Base-by-base conservation (phyloP, 306 rosid species). In the Inga laurina region DNA sequence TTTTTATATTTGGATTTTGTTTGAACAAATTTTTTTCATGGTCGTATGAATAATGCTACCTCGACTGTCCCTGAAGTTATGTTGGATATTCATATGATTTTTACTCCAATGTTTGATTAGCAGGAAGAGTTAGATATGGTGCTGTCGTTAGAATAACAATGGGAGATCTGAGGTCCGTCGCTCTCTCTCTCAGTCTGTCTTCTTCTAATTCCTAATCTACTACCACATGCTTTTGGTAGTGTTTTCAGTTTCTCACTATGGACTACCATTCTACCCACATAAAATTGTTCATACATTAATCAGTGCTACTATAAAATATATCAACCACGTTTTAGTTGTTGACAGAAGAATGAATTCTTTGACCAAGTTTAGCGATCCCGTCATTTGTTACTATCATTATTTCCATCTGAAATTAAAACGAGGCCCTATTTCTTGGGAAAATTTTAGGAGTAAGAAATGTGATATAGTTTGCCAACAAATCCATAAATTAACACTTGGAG, bases 81-180 rank as follows among this genome's bases (percentile, higher is more conserved):
- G 34, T 32, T 62, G 80, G 43, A 70, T 82, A 41, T 86, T 76
- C 68, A 48, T 59, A 77, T 85, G 69, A 10, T 59, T 59, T 19
- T 21, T 41, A 71, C 81, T n/a, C 81, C 72, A 43, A 45, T 72
- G 86, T 79, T 72, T 67, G 34, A 65, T 79, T 69, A 56, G 27
- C 43, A 49, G 61, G 37, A 78, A 86, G 84, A 56, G 80, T 16
- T 30, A 62, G 83, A 78, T 75, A 72, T 24, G 85, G 83, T 52
- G 56, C 6, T 39, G 82, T 56, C 43, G 79, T 83, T 44, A 59
- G 24, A 84, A 78, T 80, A 83, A 69, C 80, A 72, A 79, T 15
- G n/a, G 64, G 71, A 85, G 91, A 89, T 91, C 85, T 83, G 78
- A 84, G 91, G 48, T 85, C 87, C 88, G 88, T 91, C 15, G 11